Conservation (phyloP, 2,329 filamentous ascomycete genomes). For the Fusarium tupiense region DNA sequence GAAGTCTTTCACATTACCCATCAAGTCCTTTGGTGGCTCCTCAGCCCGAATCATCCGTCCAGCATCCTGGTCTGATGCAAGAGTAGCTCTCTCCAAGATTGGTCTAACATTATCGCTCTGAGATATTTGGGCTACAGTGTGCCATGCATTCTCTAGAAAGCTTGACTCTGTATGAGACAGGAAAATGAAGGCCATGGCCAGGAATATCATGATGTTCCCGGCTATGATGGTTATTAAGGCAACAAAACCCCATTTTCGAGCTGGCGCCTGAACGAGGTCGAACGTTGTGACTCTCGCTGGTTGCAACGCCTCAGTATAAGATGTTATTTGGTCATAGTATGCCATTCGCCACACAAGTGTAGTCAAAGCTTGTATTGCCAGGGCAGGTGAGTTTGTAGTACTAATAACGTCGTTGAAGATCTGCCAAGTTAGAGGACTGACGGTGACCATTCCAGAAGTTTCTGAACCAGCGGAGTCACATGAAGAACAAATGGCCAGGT, state of each 20-base stretch:
- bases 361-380: not conserved
- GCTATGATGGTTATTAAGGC: not conserved
- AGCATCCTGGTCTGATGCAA: not conserved
- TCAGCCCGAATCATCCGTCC: not conserved
- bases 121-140: not conserved
- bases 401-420: not conserved
- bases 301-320: fast-evolving
- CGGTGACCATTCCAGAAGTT: not conserved
- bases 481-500: not conserved
- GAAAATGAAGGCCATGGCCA: not conserved
- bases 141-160: not conserved
- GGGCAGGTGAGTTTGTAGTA: not conserved
- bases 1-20: not conserved
- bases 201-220: not conserved
- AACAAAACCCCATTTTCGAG: not conserved
- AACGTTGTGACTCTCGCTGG: not conserved
- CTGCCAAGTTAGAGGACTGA: not conserved
- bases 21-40: not conserved
- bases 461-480: not conserved
- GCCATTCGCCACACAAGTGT: not conserved
- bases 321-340: not conserved
- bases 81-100: not conserved
- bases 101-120: fast-evolving
- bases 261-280: not conserved
- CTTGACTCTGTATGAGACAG: not conserved